Evolutionary conservation across 1,284 basidiomycete species (phyloP).

Genomic region (Tilletia setariae): DNA sequence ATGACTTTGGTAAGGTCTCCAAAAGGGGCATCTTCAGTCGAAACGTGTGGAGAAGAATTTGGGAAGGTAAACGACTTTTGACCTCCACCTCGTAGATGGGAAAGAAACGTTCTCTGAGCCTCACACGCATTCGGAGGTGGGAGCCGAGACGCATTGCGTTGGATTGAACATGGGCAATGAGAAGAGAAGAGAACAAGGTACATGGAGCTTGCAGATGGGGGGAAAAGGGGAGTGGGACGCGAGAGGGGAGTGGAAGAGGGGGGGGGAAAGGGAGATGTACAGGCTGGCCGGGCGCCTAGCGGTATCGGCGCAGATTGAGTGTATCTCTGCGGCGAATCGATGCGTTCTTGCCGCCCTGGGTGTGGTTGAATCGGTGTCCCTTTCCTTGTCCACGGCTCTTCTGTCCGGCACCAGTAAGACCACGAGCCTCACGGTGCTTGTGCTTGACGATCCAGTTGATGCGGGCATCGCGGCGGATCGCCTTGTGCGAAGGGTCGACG

Average conservation of each 20-base stretch:
- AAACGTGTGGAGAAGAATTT: no score
- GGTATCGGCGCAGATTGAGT: constrained; percentile 2
- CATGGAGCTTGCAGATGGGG: neutral
- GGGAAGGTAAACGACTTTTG: no score
- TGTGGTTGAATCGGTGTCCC: constrained; percentile 91
- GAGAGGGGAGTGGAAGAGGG: neutral
- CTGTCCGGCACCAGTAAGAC: constrained; percentile 94
- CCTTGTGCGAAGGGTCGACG: constrained; percentile 89
- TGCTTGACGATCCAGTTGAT: constrained; percentile 99
- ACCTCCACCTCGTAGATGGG: no score
- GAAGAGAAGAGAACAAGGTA: no score
- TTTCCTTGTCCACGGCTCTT: constrained; percentile 73
- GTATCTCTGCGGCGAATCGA: constrained; percentile 77
- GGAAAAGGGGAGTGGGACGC: neutral
- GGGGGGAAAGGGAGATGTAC: neutral
- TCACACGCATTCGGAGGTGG: no score
- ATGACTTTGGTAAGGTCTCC: no score
- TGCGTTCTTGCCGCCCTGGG: constrained; percentile 69
- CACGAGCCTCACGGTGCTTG: constrained; percentile 96
- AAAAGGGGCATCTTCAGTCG: no score
- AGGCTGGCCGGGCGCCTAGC: neutral
- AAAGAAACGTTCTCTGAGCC: no score
- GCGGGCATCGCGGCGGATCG: constrained; percentile 84
- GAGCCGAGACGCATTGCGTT: no score
- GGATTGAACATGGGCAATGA: no score